Conservation (phyloP, 371 early-diverging fungal genomes). For the Mycotypha africana region DNA sequence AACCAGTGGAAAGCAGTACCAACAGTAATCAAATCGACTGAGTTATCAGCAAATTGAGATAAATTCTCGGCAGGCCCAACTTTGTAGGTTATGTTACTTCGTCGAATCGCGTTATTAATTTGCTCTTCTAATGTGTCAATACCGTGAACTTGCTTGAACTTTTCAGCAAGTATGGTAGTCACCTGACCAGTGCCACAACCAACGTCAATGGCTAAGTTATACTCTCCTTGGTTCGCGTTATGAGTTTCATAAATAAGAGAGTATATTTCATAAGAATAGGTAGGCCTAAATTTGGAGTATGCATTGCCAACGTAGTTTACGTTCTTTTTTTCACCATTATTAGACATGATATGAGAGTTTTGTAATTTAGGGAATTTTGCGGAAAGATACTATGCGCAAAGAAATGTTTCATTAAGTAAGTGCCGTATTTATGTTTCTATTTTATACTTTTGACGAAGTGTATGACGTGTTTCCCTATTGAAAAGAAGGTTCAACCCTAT, state of each 20-base stretch:
- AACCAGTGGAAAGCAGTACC: conserved; percentile 69
- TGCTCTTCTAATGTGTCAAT: conserved; percentile 46
- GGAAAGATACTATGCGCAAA: too few relatives aligned
- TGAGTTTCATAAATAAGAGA: conserved; percentile 36
- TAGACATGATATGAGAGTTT: too few relatives aligned
- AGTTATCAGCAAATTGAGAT: conserved; percentile 7
- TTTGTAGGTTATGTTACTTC: conserved; percentile 46
- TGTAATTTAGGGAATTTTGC: too few relatives aligned
- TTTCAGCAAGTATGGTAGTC: conserved; percentile 35
- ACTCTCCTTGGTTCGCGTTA: conserved; percentile 13
- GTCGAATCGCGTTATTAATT: conserved; percentile 35
- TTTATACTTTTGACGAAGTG: too few relatives aligned
- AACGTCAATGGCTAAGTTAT: conserved; percentile 35
- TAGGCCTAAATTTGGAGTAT: conserved; percentile 34
- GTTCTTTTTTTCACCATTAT: too few relatives aligned
- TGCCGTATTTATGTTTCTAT: too few relatives aligned
- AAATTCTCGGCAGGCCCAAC: conserved; percentile 44
- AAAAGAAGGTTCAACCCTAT: too few relatives aligned
- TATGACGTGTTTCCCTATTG: too few relatives aligned
- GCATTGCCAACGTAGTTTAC: conserved; percentile 7
- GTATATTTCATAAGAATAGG: conserved; percentile 27
- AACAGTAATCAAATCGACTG: conserved; percentile 53
- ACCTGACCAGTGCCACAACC: conserved; percentile 58
- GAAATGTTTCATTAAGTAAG: too few relatives aligned
- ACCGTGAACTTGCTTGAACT: conserved; percentile 47